These are phyloP conservation scores for Stephanocyclus meneghinianus DNA, from an alignment of 352 stramenopile genomes.

Conservation along the genomic window DNA sequence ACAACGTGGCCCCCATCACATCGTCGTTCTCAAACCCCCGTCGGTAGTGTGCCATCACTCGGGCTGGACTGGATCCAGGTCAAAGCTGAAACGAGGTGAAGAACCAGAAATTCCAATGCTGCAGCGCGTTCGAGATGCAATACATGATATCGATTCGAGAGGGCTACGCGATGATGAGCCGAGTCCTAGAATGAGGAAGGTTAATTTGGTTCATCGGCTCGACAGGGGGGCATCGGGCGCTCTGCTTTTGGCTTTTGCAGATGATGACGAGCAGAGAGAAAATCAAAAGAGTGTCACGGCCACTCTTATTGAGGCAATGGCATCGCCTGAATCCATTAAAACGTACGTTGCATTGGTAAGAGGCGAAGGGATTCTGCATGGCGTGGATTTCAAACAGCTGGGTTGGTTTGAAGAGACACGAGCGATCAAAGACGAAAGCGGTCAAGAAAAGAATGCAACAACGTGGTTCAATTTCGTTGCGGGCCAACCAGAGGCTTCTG, in stretches of 20 bases:
- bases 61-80: conserved; percentile 65
- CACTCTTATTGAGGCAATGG: conserved; percentile 60
- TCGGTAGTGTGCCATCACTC: conserved; percentile 77
- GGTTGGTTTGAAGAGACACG: conserved; percentile 75
- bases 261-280: conserved; percentile 46
- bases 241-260: conserved; percentile 64
- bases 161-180: not conserved
- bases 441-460: conserved; percentile 67
- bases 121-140: conserved; percentile 49
- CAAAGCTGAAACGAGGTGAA: conserved; percentile 46
- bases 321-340: conserved; percentile 60
- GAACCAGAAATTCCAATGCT: conserved; percentile 57
- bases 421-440: conserved; percentile 74
- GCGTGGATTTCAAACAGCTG: conserved; percentile 61
- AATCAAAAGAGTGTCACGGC: conserved; percentile 22
- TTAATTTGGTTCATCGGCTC: conserved; percentile 81
- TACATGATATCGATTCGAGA: conserved; percentile 46
- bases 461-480: conserved; percentile 77
- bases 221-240: conserved; percentile 71
- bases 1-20: conserved; percentile 51
- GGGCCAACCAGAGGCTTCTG: conserved; percentile 56
- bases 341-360: conserved; percentile 81
- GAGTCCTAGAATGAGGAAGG: conserved; percentile 16
- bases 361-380: conserved; percentile 68
- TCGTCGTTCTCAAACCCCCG: conserved; percentile 70